Evolutionary conservation across 306 rosid genomes (phyloP).

Genomic region (Vigna radiata): DNA sequence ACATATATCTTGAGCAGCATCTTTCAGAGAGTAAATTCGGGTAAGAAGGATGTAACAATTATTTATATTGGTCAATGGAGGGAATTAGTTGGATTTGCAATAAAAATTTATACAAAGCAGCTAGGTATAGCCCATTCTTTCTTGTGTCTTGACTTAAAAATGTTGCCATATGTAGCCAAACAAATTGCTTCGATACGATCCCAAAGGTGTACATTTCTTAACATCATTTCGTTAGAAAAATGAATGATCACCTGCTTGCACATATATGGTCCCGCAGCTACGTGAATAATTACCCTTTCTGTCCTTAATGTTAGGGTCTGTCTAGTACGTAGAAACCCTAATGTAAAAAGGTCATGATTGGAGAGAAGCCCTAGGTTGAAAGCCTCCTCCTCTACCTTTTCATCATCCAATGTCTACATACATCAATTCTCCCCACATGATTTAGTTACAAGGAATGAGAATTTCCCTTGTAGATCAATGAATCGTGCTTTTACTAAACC

Average conservation of each 20-base stretch:
- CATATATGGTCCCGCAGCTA: constrained; percentile 59
- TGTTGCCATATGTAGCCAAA: constrained; percentile 47
- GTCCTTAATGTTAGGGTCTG: constrained; percentile 51
- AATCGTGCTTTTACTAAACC: constrained; percentile 47
- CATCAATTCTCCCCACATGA: constrained; percentile 43
- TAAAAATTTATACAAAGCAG: constrained; percentile 32
- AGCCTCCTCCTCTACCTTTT: constrained; percentile 41
- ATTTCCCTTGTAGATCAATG: constrained; percentile 35
- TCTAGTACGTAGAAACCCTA: constrained; percentile 57
- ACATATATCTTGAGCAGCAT: constrained; percentile 41
- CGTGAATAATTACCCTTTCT: constrained; percentile 48
- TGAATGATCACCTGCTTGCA: constrained; percentile 49
- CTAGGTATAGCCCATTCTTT: constrained; percentile 44
- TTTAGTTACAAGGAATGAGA: constrained; percentile 50
- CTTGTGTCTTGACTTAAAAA: constrained; percentile 43
- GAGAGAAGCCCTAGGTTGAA: constrained; percentile 42
- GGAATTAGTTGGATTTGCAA: constrained; percentile 27
- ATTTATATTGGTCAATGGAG: background rate
- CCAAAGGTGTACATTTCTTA: constrained; percentile 53
- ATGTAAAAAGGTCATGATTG: constrained; percentile 52
- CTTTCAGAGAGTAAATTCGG: constrained; percentile 41
- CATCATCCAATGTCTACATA: constrained; percentile 44
- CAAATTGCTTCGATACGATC: constrained; percentile 42
- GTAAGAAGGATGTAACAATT: constrained; percentile 41
- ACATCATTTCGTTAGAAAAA: constrained; percentile 50